Evolutionary conservation across 23 red algal species (phyloP).

Genomic region (Gracilaria caudata): DNA sequence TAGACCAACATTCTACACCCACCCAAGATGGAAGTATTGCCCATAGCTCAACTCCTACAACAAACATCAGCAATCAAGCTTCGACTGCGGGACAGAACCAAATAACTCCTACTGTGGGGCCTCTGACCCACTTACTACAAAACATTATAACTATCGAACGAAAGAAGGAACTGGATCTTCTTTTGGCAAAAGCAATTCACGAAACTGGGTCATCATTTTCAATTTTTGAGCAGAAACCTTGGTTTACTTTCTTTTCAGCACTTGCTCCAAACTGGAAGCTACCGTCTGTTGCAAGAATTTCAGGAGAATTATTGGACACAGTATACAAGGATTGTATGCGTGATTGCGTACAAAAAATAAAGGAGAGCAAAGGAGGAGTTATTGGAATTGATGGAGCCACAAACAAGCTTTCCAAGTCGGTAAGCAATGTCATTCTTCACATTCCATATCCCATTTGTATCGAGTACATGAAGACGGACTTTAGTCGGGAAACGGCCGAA

Average conservation of each 20-base stretch:
- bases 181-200: not conserved
- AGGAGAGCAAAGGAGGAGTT: not conserved
- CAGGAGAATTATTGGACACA: constrained; percentile 10
- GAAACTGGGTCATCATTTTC: constrained; percentile 5
- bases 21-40: no score
- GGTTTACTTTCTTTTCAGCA: constrained; percentile 4
- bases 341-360: not conserved
- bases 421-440: constrained; percentile 33
- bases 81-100: no score
- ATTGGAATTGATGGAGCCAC: constrained; percentile 7
- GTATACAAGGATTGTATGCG: constrained; percentile 18
- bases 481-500: constrained; percentile 9
- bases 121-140: not conserved
- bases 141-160: not conserved
- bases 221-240: not conserved
- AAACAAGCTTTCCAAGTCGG: constrained; percentile 9
- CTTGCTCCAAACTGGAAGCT: constrained; percentile 22
- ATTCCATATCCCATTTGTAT: not conserved
- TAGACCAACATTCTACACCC: not conserved
- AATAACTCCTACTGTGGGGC: no score
- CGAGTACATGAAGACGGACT: constrained; percentile 30
- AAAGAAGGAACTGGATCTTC: constrained; percentile 8
- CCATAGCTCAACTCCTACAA: no score
- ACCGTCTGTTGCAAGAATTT: not conserved
- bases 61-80: no score